Evolutionary conservation across 331 rosid genomes (phyloP), one percentile per base, ranked within the genome.

Genomic region (Malus hybrid): DNA sequence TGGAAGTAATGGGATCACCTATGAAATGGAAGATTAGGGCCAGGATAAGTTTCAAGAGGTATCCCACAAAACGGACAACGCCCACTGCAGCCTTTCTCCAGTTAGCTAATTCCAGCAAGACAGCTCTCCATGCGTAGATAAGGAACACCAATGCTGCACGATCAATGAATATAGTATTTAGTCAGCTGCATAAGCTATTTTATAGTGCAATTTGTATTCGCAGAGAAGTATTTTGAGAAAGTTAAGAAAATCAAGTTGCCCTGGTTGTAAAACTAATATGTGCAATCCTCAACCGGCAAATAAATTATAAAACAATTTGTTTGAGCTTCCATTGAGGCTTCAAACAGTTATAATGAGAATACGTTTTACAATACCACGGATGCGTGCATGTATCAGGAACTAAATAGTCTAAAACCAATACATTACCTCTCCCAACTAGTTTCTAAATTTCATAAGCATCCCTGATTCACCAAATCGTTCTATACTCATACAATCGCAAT

Each of bases 111-210:
- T 94, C 99, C n/a, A 92, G 88, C 46, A 94, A 77, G 69, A 92
- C 96, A 18, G 92, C 93, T 80, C 92, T 88, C 99, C 99, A 94
- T n/a, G 97, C 89, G 79, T 94, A 94, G 68, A 90, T 39, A 59
- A 94, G 86, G 78, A 94, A 89, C 65, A 80, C 96, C 70, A 80
- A 64, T 18, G 89, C 97, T 94, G 97, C 83, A 85, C 32, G 46
- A 75, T 69, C 3, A 80, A 67, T 5, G 22, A 63, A 65, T 33
- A 70, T 22, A 62, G 56, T 24, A 4, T 10, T 28, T 65, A 67
- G 72, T 14, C 31, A 68, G 57, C 48, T 5, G 11, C 54, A 61
- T 50, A 52, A 12, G 46, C 12, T 28, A 15, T 34, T 24, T 24
- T 76, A 33, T 42, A 3, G 28, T 73, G 56, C 6, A 32, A 19